A percentile compares a stretch with the other conserved stretches of the same genome.
Conservation (phyloP, 257 asterid species). For the Cynanchum wilfordii region DNA sequence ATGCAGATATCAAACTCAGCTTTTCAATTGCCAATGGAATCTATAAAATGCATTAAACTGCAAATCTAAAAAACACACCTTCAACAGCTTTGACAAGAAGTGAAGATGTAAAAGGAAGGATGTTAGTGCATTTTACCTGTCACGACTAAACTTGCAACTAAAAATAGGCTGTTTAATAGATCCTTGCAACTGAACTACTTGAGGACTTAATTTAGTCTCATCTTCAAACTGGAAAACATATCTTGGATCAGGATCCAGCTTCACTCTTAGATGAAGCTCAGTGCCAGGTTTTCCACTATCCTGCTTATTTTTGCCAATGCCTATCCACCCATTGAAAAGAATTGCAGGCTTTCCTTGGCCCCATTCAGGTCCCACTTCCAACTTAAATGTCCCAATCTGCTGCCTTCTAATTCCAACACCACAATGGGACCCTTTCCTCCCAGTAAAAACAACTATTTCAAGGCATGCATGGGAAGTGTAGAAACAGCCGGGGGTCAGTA, state of each 20-base stretch:
- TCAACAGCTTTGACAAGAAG: background rate
- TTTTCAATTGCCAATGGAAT: background rate
- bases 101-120: background rate
- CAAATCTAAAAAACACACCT: background rate
- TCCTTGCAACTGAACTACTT: slow-evolving; percentile 91
- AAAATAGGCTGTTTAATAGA: slow-evolving; percentile 76
- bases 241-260: slow-evolving; percentile 95
- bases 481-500: slow-evolving; percentile 76
- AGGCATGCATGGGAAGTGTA: slow-evolving; percentile 60
- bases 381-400: slow-evolving; percentile 68
- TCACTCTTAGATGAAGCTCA: slow-evolving; percentile 83
- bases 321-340: slow-evolving; percentile 88
- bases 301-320: slow-evolving; percentile 74
- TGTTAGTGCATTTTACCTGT: slow-evolving; percentile 48
- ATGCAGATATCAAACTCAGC: background rate
- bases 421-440: slow-evolving; percentile 78
- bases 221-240: slow-evolving; percentile 87
- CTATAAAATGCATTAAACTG: background rate
- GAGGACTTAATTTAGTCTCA: slow-evolving; percentile 78
- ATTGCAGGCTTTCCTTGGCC: slow-evolving; percentile 68
- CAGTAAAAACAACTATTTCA: slow-evolving; percentile 71
- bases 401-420: slow-evolving; percentile 77
- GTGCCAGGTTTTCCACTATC: slow-evolving; percentile 60
- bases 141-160: slow-evolving; percentile 91
- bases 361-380: slow-evolving; percentile 92